phyloP scores from a whole-genome alignment of 176 grass and related monocot genomes.

The Bromus sterilis region DNA sequence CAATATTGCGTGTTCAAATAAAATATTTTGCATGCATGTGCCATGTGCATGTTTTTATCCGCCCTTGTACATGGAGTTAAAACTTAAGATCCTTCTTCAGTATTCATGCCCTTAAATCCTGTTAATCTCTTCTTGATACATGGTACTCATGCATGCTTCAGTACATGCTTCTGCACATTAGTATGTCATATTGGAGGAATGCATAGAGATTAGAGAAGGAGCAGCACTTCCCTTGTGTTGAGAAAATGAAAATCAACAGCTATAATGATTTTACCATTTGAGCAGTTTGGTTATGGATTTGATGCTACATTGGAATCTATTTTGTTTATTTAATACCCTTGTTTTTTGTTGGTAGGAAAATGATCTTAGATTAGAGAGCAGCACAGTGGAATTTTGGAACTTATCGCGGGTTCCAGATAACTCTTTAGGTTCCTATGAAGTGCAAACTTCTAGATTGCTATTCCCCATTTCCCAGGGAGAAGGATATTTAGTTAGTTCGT shows the following conservation, averaged over 20 bases:
- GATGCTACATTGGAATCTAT: background rate
- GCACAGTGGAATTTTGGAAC: slow-evolving; percentile 61
- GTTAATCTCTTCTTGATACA: background rate
- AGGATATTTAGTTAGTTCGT: slow-evolving; percentile 60
- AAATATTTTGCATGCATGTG: background rate
- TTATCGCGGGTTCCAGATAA: slow-evolving; percentile 36
- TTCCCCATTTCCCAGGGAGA: slow-evolving; percentile 60
- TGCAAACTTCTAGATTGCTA: slow-evolving; percentile 67
- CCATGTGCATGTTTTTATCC: background rate
- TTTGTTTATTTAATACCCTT: slow-evolving; percentile 12
- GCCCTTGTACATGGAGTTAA: background rate
- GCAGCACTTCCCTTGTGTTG: background rate
- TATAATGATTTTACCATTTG: background rate
- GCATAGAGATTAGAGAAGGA: background rate
- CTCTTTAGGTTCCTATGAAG: slow-evolving; percentile 23
- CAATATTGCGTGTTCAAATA: background rate
- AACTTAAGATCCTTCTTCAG: background rate
- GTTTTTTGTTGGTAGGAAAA: slow-evolving; percentile 58
- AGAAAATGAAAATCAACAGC: background rate
- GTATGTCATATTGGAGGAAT: background rate
- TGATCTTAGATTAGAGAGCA: slow-evolving; percentile 67
- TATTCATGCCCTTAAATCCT: background rate
- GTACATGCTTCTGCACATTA: background rate
- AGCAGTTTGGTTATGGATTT: background rate
- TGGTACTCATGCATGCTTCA: background rate